Base-by-base conservation (phyloP, 306 rosid genomes). In the Prunus padus region DNA sequence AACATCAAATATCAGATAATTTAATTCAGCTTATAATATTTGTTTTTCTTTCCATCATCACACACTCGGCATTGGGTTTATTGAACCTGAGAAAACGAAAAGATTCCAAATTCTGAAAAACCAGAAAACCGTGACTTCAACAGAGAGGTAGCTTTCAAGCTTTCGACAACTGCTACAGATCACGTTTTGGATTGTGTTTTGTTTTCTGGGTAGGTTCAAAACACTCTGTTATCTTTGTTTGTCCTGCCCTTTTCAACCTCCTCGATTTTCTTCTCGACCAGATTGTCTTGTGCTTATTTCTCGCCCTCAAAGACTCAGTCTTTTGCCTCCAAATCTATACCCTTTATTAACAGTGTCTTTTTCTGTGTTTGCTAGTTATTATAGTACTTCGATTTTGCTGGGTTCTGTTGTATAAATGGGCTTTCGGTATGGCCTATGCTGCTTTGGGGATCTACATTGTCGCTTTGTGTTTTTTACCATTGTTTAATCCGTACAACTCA, bases 121-220 rank as follows among this genome's bases (percentile, higher is more conserved):
- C 77, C 70, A 65, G 55, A 22, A 76, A 79, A 80, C 79, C 61
- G 80, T 77, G 76, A 75, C 81, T 81, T 79, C 40, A 44, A 52
- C 64, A 57, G 88, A 80, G 81, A 76, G 78, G 89, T 81, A 76
- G 85, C 86, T 89, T 77, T 88, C 90, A 83, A 78, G 83, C 80
- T 75, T 77, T 65, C 67, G 45, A 77, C 80, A 79, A 72, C 75
- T 30, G 18, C 78, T 71, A 62, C 87, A 56, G 78, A 67, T 80
- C 73, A 66, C 28, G 80, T 77, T 84, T 75, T 75, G 85, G 76
- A 49, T 75, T 77, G 44, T 74, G 86, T 62, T 42, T 80, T 61
- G 67, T 44, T 52, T 77, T 79, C 52, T 62, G 82, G 82, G 83
- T 83, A 79, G 87, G 75, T 81, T 81, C 88, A 83, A 85, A 50